These are phyloP conservation scores for Colletotrichum liriopes DNA, from an alignment of 2,329 filamentous ascomycete species.

Conservation along the genomic window DNA sequence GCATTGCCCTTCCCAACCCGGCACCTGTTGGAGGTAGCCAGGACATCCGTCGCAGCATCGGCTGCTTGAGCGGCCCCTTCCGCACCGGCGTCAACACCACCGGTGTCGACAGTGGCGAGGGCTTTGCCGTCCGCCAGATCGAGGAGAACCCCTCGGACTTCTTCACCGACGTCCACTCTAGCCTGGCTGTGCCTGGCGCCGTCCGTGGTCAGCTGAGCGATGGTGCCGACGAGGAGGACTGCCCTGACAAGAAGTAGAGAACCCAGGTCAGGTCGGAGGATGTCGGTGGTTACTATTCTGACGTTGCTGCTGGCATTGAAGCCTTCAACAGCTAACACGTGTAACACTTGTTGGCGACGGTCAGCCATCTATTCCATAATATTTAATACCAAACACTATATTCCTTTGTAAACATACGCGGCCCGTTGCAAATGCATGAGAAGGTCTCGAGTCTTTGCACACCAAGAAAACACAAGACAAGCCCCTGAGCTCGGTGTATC, in stretches of 20 bases:
- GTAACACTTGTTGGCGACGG: neutral
- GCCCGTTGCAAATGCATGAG: neutral
- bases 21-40: slow-evolving; percentile 49
- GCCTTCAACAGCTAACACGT: neutral
- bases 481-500: too few species aligned
- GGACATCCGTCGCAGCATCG: slow-evolving; percentile 55
- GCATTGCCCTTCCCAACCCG: slow-evolving; percentile 67
- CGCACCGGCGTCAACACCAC: slow-evolving; percentile 50
- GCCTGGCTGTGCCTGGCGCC: slow-evolving; percentile 64
- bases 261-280: rapidly evolving
- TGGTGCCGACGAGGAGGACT: slow-evolving; percentile 11
- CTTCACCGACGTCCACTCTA: slow-evolving; percentile 69
- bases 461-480: neutral
- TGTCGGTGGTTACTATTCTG: too few species aligned
- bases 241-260: slow-evolving; percentile 19
- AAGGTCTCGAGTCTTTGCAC: neutral
- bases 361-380: neutral
- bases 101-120: slow-evolving; percentile 53
- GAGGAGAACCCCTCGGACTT: slow-evolving; percentile 65
- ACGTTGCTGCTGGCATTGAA: neutral
- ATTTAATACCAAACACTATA: slow-evolving; percentile 2
- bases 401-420: neutral
- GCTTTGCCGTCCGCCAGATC: slow-evolving; percentile 66
- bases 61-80: slow-evolving; percentile 58
- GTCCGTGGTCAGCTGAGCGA: slow-evolving; percentile 64